These are phyloP conservation scores for Capillidium heterosporum DNA, from an alignment of 371 early-diverging fungal genomes.

Conservation along the genomic window DNA sequence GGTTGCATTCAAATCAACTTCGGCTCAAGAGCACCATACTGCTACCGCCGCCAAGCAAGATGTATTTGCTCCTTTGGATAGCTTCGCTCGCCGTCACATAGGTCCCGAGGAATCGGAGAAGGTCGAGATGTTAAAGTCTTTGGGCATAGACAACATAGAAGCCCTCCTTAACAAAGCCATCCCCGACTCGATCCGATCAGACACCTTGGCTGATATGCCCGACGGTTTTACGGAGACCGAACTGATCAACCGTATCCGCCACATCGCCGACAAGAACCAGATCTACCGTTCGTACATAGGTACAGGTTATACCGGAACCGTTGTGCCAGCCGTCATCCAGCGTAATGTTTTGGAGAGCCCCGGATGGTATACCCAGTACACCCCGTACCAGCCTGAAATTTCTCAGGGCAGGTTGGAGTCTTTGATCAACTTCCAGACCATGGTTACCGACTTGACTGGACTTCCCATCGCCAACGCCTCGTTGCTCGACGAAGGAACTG, in stretches of 20 bases:
- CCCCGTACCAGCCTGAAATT: conserved; percentile 96
- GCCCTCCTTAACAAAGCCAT: conserved; percentile 66
- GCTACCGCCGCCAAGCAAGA: conserved; percentile 4
- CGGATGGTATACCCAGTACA: conserved; percentile 78
- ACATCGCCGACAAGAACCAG: conserved; percentile 79
- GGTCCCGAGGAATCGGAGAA: conserved; percentile 61
- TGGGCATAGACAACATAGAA: conserved; percentile 59
- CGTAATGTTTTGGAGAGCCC: conserved; percentile 94
- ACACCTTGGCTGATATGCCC: conserved; percentile 36
- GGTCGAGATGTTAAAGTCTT: conserved; percentile 53
- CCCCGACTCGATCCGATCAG: conserved; percentile 60
- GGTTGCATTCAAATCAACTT: too few species aligned
- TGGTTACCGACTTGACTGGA: conserved; percentile 86
- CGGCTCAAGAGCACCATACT: neutral
- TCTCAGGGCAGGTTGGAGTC: conserved; percentile 94
- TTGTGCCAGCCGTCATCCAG: conserved; percentile 83
- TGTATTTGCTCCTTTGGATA: conserved; percentile 38
- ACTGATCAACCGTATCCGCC: conserved; percentile 52
- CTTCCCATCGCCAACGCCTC: conserved; percentile 89
- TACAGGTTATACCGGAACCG: conserved; percentile 80
- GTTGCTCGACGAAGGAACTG: conserved; percentile 92
- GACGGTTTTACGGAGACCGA: conserved; percentile 65
- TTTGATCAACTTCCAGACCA: conserved; percentile 88
- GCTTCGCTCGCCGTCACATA: conserved; percentile 73
- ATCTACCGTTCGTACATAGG: conserved; percentile 80